Base-by-base conservation (phyloP, 768 basidiomycete genomes). In the Lentinula raphanica region DNA sequence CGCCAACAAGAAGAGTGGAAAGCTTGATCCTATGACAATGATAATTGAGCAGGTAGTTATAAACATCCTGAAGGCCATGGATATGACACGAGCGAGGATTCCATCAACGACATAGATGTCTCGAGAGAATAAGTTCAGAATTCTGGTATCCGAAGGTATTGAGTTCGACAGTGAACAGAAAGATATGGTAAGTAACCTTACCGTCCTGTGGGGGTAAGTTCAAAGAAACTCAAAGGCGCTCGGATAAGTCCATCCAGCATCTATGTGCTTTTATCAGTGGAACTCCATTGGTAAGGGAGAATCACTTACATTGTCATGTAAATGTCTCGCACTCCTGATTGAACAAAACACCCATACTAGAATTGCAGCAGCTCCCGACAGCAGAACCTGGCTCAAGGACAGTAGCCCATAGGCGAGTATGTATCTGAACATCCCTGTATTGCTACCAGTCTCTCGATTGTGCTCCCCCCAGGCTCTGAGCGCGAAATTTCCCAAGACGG, bases 61-160 rank as follows among this genome's bases (percentile, higher is more conserved):
- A 8, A 79, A 68, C 0, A 89, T 95, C 31, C 90, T 80, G 66
- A 84, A 79, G 54, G 92, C 72, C 53, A 78, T 80, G 68, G 86
- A 84, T 42, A 95, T 85, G 19, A 92, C 88, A 29, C 88, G 79
- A 5, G 84, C 85, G 21, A 97, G 80, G 8, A 92, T 74, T 66
- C 92, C 87, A 72, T 97, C 94, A 17, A 96, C 82, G 28, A 89
- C 87, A 65, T 90, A 92, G 15, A 82, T 85, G 64, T 98, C 96
- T 2, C 93, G 84, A 3, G 92, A 92, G 72, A 98, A 98, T 27
- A 97, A 70, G 70, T 97, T 98, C 53, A 98, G 68, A 55, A 95
- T 88, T 8, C 93, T 90, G 56, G 12, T 32, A 48, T 25, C n/a
- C n/a, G n/a, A n/a, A 32, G 21, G 32, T 7, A 36, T 17, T 42